Conservation (phyloP, 108 stramenopile genomes). For the Skeletonema potamos region DNA sequence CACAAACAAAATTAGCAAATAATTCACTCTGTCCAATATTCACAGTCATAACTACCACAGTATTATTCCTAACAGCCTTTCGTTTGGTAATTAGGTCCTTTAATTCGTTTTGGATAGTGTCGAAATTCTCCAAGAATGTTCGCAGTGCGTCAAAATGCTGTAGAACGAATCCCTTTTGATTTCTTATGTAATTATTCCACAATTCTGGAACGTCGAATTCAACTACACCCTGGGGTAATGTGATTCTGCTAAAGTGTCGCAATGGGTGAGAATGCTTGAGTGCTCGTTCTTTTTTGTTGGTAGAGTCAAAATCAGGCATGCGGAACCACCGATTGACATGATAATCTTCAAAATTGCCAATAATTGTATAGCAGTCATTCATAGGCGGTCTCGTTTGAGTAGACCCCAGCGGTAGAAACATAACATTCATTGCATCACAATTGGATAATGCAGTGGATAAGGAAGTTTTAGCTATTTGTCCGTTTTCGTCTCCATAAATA, state of each 20-base stretch:
- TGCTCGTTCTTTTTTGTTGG: constrained; percentile 14
- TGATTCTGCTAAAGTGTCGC: constrained; percentile 41
- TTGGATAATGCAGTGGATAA: constrained; percentile 31
- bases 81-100: constrained; percentile 14
- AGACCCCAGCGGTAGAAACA: constrained; percentile 17
- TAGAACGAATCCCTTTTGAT: constrained; percentile 30
- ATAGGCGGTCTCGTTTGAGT: neutral
- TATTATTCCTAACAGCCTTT: constrained; percentile 47
- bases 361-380: constrained; percentile 28
- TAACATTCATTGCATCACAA: constrained; percentile 42
- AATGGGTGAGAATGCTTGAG: constrained; percentile 27
- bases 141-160: constrained; percentile 39
- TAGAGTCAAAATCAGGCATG: constrained; percentile 18
- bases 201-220: constrained; percentile 29
- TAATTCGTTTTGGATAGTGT: constrained; percentile 35
- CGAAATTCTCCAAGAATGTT: constrained; percentile 40
- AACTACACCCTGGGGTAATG: constrained; percentile 16
- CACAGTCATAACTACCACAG: constrained; percentile 78
- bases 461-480: constrained; percentile 20
- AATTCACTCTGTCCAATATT: constrained; percentile 82
- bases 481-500: constrained; percentile 6
- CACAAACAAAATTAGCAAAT: constrained; percentile 76
- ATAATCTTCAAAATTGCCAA: constrained; percentile 44
- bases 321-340: constrained; percentile 50
- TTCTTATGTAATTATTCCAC: constrained; percentile 11